Conservation (phyloP, 768 basidiomycete genomes). For the Rhodotorula diobovata region DNA sequence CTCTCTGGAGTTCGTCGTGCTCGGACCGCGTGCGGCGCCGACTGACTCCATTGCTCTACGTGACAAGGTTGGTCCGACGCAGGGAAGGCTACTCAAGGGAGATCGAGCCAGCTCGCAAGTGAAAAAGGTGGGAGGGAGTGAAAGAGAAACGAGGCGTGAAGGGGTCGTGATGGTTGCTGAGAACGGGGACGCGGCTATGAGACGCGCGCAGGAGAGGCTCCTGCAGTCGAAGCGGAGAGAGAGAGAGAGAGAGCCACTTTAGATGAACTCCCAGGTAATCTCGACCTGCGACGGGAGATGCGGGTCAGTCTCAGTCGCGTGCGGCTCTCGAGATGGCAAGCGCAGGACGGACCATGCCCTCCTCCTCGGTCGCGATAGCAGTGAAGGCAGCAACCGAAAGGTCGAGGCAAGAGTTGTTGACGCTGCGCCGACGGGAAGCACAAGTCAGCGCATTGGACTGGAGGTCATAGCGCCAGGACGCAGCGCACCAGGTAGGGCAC, state of each 20-base stretch:
- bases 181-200: background rate
- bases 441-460: background rate
- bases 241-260: background rate
- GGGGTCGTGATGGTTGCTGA: background rate
- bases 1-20: too few species aligned
- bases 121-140: background rate
- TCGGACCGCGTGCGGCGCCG: too few species aligned
- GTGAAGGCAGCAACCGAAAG: slow-evolving; percentile 1
- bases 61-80: background rate
- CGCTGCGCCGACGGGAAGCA: too few species aligned
- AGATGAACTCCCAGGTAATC: slow-evolving; percentile 2
- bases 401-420: slow-evolving; percentile 1
- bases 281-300: background rate
- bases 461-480: background rate
- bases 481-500: slow-evolving; percentile 20
- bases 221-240: background rate
- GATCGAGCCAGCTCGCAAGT: background rate
- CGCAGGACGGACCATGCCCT: slow-evolving; percentile 6
- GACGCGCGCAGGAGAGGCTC: too few species aligned
- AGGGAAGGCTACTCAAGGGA: background rate
- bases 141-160: background rate
- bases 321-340: background rate
- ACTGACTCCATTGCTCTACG: too few species aligned
- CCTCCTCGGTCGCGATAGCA: slow-evolving; percentile 8
- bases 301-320: background rate